phyloP scores from a whole-genome alignment of 805 yeast species.

The Blastobotrys americana region DNA sequence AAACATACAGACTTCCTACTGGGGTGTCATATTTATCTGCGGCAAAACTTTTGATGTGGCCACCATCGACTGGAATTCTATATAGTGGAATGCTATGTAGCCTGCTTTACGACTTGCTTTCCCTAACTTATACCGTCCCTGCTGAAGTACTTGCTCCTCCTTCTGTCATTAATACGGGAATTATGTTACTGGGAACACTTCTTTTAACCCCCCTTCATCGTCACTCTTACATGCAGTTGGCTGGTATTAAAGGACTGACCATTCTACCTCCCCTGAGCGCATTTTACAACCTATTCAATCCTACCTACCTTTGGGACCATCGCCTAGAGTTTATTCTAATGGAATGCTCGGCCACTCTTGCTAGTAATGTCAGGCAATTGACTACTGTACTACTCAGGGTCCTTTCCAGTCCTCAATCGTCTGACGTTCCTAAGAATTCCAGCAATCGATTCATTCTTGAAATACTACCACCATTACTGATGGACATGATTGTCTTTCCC shows the following conservation, averaged over 20 bases:
- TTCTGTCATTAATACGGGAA: background rate
- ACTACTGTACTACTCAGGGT: background rate
- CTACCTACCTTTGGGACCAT: background rate
- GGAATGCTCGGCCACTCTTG: background rate
- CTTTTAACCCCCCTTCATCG: background rate
- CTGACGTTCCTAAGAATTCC: background rate
- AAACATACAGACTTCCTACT: background rate
- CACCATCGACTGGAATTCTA: background rate
- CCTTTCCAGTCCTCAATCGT: background rate
- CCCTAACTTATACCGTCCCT: background rate
- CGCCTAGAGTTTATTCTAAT: background rate
- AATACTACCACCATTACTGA: background rate
- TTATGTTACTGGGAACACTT: background rate
- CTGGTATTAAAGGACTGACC: background rate
- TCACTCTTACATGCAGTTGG: background rate
- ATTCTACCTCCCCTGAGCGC: background rate
- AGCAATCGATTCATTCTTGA: background rate
- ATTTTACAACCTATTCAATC: background rate
- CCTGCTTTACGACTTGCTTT: background rate
- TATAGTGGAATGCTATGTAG: background rate
- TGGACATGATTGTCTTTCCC: constrained; percentile 8
- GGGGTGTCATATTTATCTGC: background rate
- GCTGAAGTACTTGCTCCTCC: background rate
- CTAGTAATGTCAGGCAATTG: background rate
- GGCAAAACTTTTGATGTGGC: background rate